Base-by-base conservation (phyloP, 192 early-diverging fungal genomes). In the Coemansia biformis region DNA sequence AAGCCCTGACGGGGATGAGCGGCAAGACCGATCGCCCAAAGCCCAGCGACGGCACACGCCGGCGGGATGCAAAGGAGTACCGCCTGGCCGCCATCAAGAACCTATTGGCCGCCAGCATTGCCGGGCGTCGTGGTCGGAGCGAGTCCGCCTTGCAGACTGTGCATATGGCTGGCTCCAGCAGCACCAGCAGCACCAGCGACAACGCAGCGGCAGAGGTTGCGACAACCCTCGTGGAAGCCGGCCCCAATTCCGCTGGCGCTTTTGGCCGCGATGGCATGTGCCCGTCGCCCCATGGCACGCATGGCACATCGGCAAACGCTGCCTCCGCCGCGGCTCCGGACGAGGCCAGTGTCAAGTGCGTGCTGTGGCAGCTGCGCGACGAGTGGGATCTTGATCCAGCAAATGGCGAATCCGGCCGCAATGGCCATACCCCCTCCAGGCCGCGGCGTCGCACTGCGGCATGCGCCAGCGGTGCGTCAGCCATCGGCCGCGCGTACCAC, bases 301-400 rank as follows among this genome's bases (percentile, higher is more conserved):
- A 49, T 10, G 29, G 48, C 17, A 51, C 53, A 5, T 59, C 68
- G 30, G 48, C 43, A 22, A 53, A 60, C 23, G 60, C 52, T 14
- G 33, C 22, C 21, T 14, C 39, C 22, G 51, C 48, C 15, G 38
- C 56, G 23, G 38, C 56, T 8, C 68, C 55, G 49, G 57, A 72
- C 30, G 43, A 51, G 1, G 38, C 49, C 43, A 58, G 57, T 24
- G 58, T 70, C 9, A 38, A 58, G 17, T 39, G 44, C 9, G 53
- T 76, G 16, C 55, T 76, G 14, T 61, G 66, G 57, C 62, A 54
- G 45, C 66, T 76, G 18, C 54, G 74, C 31, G 74, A 76, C 40
- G 62, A 69, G 45, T 76, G 74, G 74, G 74, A 76, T 28, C 57
- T 76, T 7, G 55, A 69, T 18, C 66, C 66, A 16, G 43, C 17